Conservation (phyloP, 345 rosid genomes). For the Brassica napus region DNA sequence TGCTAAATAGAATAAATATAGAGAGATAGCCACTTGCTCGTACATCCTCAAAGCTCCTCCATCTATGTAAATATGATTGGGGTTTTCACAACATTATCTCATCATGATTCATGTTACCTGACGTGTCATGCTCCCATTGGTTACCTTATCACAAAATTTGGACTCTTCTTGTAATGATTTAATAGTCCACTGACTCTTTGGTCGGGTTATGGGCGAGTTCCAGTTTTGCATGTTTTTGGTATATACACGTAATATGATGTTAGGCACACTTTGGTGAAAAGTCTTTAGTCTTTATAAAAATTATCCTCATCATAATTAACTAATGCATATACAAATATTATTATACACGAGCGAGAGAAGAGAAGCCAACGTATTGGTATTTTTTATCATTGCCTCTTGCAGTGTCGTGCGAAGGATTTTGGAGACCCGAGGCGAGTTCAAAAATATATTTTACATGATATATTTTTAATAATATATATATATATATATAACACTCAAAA, state of each 20-base stretch:
- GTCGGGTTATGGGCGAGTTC: slow-evolving; percentile 36
- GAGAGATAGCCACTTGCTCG: slow-evolving; percentile 34
- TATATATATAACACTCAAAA: no score
- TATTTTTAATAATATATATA: no score
- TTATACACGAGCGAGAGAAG: background rate
- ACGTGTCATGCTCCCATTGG: slow-evolving; percentile 29
- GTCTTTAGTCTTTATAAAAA: slow-evolving; percentile 15
- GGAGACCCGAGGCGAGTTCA: no score
- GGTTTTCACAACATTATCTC: slow-evolving; percentile 30
- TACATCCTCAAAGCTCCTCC: slow-evolving; percentile 34
- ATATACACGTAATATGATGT: slow-evolving; percentile 37
- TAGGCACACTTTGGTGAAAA: slow-evolving; percentile 37
- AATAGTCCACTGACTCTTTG: slow-evolving; percentile 37
- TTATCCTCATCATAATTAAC: slow-evolving; percentile 19
- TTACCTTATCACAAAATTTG: slow-evolving; percentile 30
- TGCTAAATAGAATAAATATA: slow-evolving; percentile 23
- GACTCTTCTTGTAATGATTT: slow-evolving; percentile 30
- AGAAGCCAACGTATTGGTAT: background rate
- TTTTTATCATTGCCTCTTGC: background rate
- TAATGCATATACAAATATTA: background rate
- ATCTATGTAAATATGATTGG: slow-evolving; percentile 35
- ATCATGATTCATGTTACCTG: slow-evolving; percentile 23
- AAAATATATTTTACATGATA: no score
- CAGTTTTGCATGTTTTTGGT: slow-evolving; percentile 38
- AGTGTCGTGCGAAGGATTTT: no score